Evolutionary conservation across 176 grass and related monocot genomes (phyloP), one percentile per base, ranked within the genome.

Genomic region (Ananas comosus): DNA sequence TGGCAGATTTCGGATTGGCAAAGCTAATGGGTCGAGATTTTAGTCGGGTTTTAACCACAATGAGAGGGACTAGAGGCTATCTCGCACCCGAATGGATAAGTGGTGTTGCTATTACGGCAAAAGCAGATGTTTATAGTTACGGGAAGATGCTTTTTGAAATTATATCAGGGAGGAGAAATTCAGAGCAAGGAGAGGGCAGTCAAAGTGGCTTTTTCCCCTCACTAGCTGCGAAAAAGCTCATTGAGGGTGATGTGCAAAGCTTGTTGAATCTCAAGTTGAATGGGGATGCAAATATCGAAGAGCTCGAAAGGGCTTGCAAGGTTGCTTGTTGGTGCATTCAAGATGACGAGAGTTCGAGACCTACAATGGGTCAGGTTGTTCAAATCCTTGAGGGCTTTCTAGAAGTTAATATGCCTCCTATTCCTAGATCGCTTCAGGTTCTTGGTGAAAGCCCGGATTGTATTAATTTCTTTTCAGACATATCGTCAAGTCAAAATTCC

Each of bases 321-420:
- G 42, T 81, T 74, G 81, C 65, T 13, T 69, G 63, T 42, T 72
- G 67, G 67, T 76, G 61, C 77, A 76, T 80, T 85, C 76, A 84
- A 63, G 67, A 63, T 14, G 73, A 71, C 18, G 76, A 84, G 13
- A 69, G 22, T 51, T 54, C 50, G 2, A 80, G 77, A 14, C 76
- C 66, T 75, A 80, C 63, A 18, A 76, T 76, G 77, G 2, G 23
- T 13, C 51, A 80, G 33, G 64, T 76, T 53, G 67, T 76, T 63
- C 63, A 76, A 69, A 63, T 72, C 10, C 54, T 80, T 11, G 67
- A 80, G 33, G 67, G 68, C 1, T 59, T 63, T 85, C 67, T 53
- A 14, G 47, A 79, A 16, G 58, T 59, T 12, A 47, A 19, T 0
- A 10, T 71, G 61, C 50, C 76, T 22, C 66, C 51, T 23, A 19